Base-by-base conservation (phyloP, 768 basidiomycete genomes). In the Boletus subcaerulescens region DNA sequence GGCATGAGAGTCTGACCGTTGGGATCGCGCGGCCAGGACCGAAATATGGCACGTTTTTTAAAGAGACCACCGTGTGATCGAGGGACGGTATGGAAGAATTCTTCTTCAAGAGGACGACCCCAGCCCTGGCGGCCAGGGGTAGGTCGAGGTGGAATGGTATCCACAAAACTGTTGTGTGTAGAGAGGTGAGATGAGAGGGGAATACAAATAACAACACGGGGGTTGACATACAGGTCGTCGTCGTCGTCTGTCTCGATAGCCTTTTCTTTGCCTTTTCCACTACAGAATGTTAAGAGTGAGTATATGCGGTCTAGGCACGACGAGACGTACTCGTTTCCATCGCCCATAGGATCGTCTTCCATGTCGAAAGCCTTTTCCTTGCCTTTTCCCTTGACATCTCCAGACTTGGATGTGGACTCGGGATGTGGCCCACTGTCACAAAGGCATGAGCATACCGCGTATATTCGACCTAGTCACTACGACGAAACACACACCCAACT, bases 1-100 rank as follows among this genome's bases (percentile, higher is more conserved):
- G 63, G 61, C 33, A 35, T 12, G 33, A 35, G 33, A 11, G 33
- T 2, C 33, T 12, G 5, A 1, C 33, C 33, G 33, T 35, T 35
- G 33, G 33, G 33, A 31, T 59, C 50, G 29, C 69, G 68, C 3
- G 68, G 66, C 69, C 69, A 71, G 3, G 4, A 0, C 2, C 64
- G 55, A 35, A 71, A 65, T 0, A 68, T 33, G 33, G 51, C 52
- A 13, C 69, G 71, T 33, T 42, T 64, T 15, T n/a, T 42, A 12
- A 4, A 0, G n/a, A 1, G 32, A 0, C 32, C 57, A 0, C 55
- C 59, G 8, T 24, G 33, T 5, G 38, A 18, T 15, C 0, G 0
- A 1, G 60, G 57, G 18, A 58, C 45, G 3, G 10, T 48, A 29
- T 58, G 62, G 14, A 63, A 32, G 3, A 45, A 0, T 0, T 53